Conservation (phyloP, 495 filamentous ascomycete genomes). For the Saxophila tyrrhenica region DNA sequence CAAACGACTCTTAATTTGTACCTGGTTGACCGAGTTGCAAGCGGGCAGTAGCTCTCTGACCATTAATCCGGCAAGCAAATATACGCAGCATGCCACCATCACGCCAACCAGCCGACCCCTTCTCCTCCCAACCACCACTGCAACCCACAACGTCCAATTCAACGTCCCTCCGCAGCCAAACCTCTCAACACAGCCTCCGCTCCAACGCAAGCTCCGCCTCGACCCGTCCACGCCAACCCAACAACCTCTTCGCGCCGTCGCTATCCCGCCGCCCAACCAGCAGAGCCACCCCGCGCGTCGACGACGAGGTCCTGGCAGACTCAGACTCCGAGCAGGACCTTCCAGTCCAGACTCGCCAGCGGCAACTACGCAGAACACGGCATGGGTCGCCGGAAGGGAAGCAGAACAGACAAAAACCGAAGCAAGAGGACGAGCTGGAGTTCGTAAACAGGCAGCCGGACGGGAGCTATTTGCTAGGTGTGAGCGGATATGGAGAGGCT, state of each 20-base stretch:
- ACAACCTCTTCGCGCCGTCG: slow-evolving; percentile 13
- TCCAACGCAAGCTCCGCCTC: slow-evolving; percentile 10
- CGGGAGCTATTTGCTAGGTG: slow-evolving; percentile 9
- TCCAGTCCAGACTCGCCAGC: not conserved
- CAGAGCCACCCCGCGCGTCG: slow-evolving; percentile 2
- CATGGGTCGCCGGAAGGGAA: slow-evolving; percentile 7
- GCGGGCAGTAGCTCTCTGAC: too few species aligned
- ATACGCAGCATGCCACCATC: slow-evolving; percentile 2
- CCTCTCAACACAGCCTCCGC: slow-evolving; percentile 11
- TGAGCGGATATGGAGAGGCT: not conserved
- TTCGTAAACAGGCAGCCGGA: slow-evolving; percentile 14
- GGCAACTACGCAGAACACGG: not conserved
- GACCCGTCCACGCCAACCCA: slow-evolving; percentile 3
- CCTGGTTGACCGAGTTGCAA: too few species aligned
- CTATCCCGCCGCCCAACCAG: slow-evolving; percentile 7
- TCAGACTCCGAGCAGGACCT: slow-evolving; percentile 5
- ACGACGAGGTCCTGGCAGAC: slow-evolving; percentile 14
- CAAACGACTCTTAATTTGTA: too few species aligned
- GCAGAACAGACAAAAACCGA: not conserved
- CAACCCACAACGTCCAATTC: slow-evolving; percentile 4
- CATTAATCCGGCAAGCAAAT: not conserved
- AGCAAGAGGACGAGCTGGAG: slow-evolving; percentile 8
- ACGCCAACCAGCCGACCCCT: slow-evolving; percentile 12
- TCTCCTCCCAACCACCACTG: slow-evolving; percentile 6
- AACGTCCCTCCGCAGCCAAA: slow-evolving; percentile 4